Evolutionary conservation across 805 yeast genomes (phyloP).

Genomic region (Kodamaea lidongshanica): DNA sequence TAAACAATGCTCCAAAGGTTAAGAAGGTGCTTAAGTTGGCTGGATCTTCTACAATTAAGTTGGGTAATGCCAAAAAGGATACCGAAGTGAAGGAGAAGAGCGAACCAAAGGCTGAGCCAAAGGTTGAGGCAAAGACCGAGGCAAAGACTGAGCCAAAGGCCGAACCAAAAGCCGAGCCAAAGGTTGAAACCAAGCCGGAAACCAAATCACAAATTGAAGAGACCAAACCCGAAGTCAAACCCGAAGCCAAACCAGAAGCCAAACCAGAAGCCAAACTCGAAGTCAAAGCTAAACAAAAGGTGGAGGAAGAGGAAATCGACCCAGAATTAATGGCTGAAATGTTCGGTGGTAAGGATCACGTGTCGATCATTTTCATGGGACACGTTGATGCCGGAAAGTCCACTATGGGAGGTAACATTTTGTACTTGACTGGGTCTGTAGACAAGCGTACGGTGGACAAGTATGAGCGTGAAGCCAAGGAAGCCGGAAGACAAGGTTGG

Average conservation of each 20-base stretch:
- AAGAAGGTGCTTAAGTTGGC: constrained; percentile 66
- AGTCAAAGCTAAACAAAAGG: constrained; percentile 33
- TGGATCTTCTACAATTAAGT: constrained; percentile 58
- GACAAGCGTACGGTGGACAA: constrained; percentile 98
- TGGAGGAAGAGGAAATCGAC: constrained; percentile 78
- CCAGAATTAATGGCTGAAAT: constrained; percentile 83
- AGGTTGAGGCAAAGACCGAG: constrained; percentile 17
- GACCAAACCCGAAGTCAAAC: constrained; percentile 13
- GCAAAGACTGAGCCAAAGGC: constrained; percentile 6
- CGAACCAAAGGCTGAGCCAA: constrained; percentile 14
- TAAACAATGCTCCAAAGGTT: constrained; percentile 43
- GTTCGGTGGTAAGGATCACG: constrained; percentile 97
- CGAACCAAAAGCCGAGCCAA: constrained; percentile 4
- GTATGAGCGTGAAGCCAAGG: constrained; percentile 97
- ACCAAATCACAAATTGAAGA: constrained; percentile 11
- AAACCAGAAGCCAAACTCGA: constrained; percentile 10
- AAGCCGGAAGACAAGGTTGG: constrained; percentile 99
- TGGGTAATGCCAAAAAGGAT: constrained; percentile 31
- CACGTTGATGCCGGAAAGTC: constrained; percentile 99
- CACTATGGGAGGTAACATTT: constrained; percentile 97
- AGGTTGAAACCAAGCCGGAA: constrained; percentile 1
- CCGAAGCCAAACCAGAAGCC: constrained; percentile 9
- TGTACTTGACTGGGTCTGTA: constrained; percentile 91
- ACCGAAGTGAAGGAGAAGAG: constrained; percentile 29
- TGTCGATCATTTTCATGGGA: constrained; percentile 97